phyloP scores from a whole-genome alignment of 2,329 filamentous ascomycete species.

The Ophiocordyceps camponoti-saundersi region DNA sequence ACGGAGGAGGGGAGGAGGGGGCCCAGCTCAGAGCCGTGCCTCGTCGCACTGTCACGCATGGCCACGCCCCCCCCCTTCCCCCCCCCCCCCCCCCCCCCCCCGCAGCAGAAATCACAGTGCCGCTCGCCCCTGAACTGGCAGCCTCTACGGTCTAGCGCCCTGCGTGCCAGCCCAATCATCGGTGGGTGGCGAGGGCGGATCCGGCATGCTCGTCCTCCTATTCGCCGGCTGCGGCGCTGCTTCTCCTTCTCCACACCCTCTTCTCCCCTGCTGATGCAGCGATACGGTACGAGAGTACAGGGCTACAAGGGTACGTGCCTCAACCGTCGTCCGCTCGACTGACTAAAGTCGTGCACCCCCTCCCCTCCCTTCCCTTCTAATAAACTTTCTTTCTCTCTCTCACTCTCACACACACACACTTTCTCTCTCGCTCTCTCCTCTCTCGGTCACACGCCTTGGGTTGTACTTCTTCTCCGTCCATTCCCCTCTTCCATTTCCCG shows the following conservation, averaged over 20 bases:
- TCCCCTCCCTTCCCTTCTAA: conserved; percentile 1
- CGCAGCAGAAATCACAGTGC: conserved; percentile 9
- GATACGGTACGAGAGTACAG: background rate
- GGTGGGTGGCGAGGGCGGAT: conserved; percentile 14
- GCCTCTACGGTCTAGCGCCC: conserved; percentile 8
- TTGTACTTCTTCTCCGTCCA: background rate
- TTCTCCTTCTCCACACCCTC: background rate
- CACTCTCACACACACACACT: background rate
- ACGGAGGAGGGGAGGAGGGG: background rate
- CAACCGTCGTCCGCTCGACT: background rate
- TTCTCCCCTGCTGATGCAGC: background rate
- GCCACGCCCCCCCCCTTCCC: conserved; percentile 5
- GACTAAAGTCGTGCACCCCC: conserved; percentile 8
- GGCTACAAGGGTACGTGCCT: background rate
- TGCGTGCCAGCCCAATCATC: conserved; percentile 14
- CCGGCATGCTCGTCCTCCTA: conserved; percentile 8
- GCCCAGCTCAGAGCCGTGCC: background rate
- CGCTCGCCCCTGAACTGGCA: conserved; percentile 2
- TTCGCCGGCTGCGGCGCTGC: conserved; percentile 11
- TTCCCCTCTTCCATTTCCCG: background rate
- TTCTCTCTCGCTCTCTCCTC: background rate
- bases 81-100: conserved; percentile 4
- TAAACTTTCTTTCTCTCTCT: background rate
- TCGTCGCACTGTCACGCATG: conserved; percentile 10
- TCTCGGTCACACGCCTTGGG: no score